A percentile compares a stretch with the other conserved stretches of the same genome.
These are phyloP conservation scores for Tremella mesenterica DNA, from an alignment of 768 basidiomycete species.

Conservation along the genomic window DNA sequence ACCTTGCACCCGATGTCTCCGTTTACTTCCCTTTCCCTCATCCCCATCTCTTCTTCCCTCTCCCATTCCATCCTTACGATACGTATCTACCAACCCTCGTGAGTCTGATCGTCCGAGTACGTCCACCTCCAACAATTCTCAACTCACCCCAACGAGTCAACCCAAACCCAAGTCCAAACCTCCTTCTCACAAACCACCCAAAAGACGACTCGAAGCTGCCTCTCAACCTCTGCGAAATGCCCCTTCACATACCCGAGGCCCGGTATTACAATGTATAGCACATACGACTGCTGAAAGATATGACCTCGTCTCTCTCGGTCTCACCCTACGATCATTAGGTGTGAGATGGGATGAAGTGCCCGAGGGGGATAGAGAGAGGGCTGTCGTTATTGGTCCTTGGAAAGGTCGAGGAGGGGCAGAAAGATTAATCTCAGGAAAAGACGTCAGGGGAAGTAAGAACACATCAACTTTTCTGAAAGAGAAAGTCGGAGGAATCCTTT, in stretches of 20 bases:
- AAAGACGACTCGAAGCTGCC: conserved; percentile 68
- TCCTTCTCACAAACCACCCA: conserved; percentile 39
- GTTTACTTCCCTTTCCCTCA: too few relatives aligned
- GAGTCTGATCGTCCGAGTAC: too few relatives aligned
- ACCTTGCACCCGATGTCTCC: too few relatives aligned
- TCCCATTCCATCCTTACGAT: too few relatives aligned
- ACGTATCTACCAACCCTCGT: too few relatives aligned
- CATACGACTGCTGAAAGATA: conserved; percentile 81
- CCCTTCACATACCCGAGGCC: conserved; percentile 72
- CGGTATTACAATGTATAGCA: conserved; percentile 71
- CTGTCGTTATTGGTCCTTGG: conserved; percentile 39
- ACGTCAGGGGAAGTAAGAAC: conserved; percentile 14
- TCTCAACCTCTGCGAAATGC: conserved; percentile 79
- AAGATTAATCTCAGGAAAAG: conserved; percentile 25
- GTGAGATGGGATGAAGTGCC: conserved; percentile 41
- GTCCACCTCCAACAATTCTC: too few relatives aligned
- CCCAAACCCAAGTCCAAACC: conserved; percentile 11
- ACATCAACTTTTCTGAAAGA: too few relatives aligned
- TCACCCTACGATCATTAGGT: conserved; percentile 27
- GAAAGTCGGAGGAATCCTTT: too few relatives aligned
- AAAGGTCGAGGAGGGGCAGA: conserved; percentile 35
- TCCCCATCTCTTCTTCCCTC: too few relatives aligned
- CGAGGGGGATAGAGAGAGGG: conserved; percentile 36
- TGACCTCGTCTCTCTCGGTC: conserved; percentile 54
- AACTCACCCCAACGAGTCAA: too few relatives aligned